Evolutionary conservation across 225 moss, liverwort and hornwort genomes (phyloP), one percentile per base, ranked within the genome.

Genomic region (Sphagnum tenellum): DNA sequence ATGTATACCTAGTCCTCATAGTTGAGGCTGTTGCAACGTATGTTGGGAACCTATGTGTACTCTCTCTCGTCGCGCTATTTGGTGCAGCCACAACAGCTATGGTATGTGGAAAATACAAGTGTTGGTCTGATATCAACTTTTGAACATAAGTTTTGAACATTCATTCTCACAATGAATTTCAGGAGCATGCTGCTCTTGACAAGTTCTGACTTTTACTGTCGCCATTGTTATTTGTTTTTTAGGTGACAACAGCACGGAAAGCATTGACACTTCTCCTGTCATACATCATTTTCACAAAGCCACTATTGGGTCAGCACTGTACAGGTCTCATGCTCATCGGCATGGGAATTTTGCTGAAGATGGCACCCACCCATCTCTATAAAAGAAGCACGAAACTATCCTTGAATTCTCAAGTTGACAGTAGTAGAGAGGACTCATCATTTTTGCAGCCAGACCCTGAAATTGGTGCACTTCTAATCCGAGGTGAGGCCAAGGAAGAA

Each of bases 51-150:
- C 73, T 94, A 12, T 94, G 86, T 29, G 89, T 94, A 10, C 90
- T 94, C 59, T 88, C 80, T 59, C 78, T 94, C 48, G 86, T 94
- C 50, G 88, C 93, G 50, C 75, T 94, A 29, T 90, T 90, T 59
- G 89, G 89, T 69, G 89, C 89, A 48, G 89, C 93, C 56, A 94
- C 93, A 12, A 94, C 89, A 65, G 93, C 93, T 48, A 90, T 94
- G 89, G 93, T 94, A 8, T 61, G 13, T 61, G 13, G 29, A 29
- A 29, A 29, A 29, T 29, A 1, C 29, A 29, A 29, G 29, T 29
- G 29, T 29, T 29, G 29, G 29, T 29, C 29, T 29, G 29, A 29
- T 29, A 29, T 29, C 29, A 29, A 29, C 29, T 29, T 29, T 29
- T 29, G 29, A 29, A 29, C 29, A 29, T 29, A n/a, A n/a, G n/a